Evolutionary conservation across 768 basidiomycete genomes (phyloP), one percentile per base, ranked within the genome.

Genomic region (Lepiota venenata): DNA sequence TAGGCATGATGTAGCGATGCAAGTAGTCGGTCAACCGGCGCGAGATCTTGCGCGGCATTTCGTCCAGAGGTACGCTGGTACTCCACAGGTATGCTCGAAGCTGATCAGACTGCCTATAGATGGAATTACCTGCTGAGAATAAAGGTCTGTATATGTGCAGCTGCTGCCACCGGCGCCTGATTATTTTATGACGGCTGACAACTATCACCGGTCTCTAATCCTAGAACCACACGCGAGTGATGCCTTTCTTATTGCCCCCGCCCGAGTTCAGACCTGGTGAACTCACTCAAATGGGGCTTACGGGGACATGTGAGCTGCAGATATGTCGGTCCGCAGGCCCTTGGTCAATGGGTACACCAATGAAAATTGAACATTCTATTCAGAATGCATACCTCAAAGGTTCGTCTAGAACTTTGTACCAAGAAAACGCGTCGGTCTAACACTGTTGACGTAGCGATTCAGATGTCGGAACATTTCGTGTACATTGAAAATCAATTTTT

Each of bases 401-500:
- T 89, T 54, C 15, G 72, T 46, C 14, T 11, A 11, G 39, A 39
- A 25, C 14, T 12, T 15, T 3, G 5, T 6, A 47, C 45, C 21
- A 21, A 42, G 35, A 32, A 37, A 8, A 41, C 36, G 21, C 41
- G 1, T 27, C 11, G 11, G 20, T 41, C 25, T 39, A 29, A 40
- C n/a, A 35, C 39, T 20, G 38, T 11, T 44, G n/a, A 8, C 12
- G 46, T 56, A 94, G 93, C 93, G 9, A 97, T 97, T 50, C 87
- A 95, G 64, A 74, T 90, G 63, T 95, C 93, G 21, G 93, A 98
- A 61, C 93, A 97, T 64, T 99, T 98, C 65, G 91, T 99, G 32
- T 99, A 99, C 72, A 97, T 99, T 58, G 96, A 98, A 66, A 93
- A 94, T 60, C 91, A 93, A 65, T 93, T 93, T 64, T 93, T 93